phyloP scores from a whole-genome alignment of 805 yeast species.

The Vanderwaltozyma verrucispora region DNA sequence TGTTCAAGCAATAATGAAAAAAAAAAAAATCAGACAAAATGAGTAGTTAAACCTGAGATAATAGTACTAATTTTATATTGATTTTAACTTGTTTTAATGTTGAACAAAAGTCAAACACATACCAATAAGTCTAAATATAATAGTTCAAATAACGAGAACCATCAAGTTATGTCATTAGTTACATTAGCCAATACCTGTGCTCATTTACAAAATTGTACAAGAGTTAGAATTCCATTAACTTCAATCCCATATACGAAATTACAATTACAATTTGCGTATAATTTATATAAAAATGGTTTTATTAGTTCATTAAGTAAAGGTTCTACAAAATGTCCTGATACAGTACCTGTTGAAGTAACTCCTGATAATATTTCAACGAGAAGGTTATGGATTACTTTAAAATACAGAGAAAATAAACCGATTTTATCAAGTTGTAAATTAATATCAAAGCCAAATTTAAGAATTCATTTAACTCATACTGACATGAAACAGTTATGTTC shows the following conservation, averaged over 20 bases:
- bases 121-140: too few species aligned
- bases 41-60: too few species aligned
- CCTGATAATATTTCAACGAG: slow-evolving; percentile 80
- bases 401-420: slow-evolving; percentile 71
- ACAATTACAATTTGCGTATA: slow-evolving; percentile 74
- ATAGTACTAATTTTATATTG: too few species aligned
- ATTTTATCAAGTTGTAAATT: slow-evolving; percentile 63
- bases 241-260: slow-evolving; percentile 74
- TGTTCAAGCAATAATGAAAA: too few species aligned
- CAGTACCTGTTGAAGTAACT: slow-evolving; percentile 61
- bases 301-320: slow-evolving; percentile 79
- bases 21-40: too few species aligned
- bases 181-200: slow-evolving; percentile 77
- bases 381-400: slow-evolving; percentile 84
- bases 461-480: slow-evolving; percentile 48
- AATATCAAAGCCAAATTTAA: slow-evolving; percentile 77
- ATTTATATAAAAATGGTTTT: slow-evolving; percentile 86
- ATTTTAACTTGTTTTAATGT: too few species aligned
- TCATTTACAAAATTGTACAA: slow-evolving; percentile 79
- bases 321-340: slow-evolving; percentile 75
- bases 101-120: too few species aligned
- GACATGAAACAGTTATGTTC: slow-evolving; percentile 67
- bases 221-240: slow-evolving; percentile 63
- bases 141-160: too few species aligned
- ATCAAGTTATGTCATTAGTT: slow-evolving; percentile 73